These are phyloP conservation scores for Ailanthus altissimus DNA, from an alignment of 345 rosid species.

Conservation along the genomic window DNA sequence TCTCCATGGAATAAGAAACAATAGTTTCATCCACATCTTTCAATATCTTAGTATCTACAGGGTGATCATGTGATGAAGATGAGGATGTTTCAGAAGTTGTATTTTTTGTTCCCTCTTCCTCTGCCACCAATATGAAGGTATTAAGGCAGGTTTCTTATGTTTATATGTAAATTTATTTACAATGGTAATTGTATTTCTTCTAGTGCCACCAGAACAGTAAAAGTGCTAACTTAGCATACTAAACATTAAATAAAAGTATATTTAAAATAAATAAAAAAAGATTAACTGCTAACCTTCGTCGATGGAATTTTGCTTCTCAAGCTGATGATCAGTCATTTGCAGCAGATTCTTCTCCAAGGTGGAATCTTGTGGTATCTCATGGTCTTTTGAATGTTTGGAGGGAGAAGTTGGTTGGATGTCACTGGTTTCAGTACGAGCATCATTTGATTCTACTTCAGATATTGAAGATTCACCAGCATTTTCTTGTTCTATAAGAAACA, in stretches of 20 bases:
- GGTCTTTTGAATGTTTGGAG: conserved; percentile 13
- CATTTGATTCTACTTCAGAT: conserved; percentile 15
- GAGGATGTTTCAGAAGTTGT: conserved; percentile 17
- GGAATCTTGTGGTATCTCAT: conserved; percentile 15
- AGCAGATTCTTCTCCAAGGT: conserved; percentile 10
- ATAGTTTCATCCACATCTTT: conserved; percentile 15
- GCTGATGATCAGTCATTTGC: conserved; percentile 14
- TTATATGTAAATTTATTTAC: not conserved
- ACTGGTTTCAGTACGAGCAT: conserved; percentile 8
- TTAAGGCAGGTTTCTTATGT: not conserved
- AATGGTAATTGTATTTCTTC: not conserved
- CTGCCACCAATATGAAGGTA: conserved; percentile 22
- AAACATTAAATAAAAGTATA: not conserved
- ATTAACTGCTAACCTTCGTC: conserved; percentile 40
- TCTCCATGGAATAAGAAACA: conserved; percentile 9
- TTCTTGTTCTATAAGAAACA: conserved; percentile 27
- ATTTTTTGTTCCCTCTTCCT: conserved; percentile 13
- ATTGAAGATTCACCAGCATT: conserved; percentile 20
- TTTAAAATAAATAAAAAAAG: no score
- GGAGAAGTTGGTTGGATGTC: conserved; percentile 22
- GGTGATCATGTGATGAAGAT: conserved; percentile 14
- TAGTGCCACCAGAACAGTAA: not conserved
- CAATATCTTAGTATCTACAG: not conserved
- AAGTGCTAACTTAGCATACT: not conserved
- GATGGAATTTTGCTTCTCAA: conserved; percentile 24